Evolutionary conservation across 352 stramenopile genomes (phyloP), one percentile per base, ranked within the genome.

Genomic region (Lagenidium sp.): DNA sequence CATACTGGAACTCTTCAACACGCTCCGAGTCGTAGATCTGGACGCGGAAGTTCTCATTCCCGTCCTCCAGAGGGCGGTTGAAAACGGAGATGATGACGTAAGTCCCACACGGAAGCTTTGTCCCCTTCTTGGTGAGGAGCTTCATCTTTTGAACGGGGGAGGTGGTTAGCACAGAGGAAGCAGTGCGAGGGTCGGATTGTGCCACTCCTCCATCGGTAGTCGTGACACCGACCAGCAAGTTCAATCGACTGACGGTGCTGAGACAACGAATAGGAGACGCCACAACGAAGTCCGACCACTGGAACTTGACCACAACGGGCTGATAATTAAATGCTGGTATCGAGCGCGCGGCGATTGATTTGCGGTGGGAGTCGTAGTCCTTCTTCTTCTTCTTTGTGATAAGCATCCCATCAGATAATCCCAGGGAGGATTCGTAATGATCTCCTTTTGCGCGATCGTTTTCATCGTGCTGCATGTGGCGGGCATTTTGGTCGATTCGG

Each of bases 1-100:
- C 74, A 36, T 82, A 86, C 47, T 83, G 71, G 55, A 84, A 86
- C 32, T 86, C 70, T 30, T 86, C 74, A 12, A 86, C 66, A 19
- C 66, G 65, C 43, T 86, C 74, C 11, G 66, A 52, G 29, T 86
- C 74, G 39, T 86, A 86, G 23, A 86, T 84, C 38, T 84, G 66
- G 36, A 86, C 62, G 2, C 70, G 65, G 19, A 86, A 25, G 28
- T 77, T 84, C 44, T 86, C 74, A 23, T 86, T 86, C 1, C 74
- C 74, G 36, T 86, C 74, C 37, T 84, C 74, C 0, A 86, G 60
- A 16, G 74, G 68, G 3, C 74, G 66, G 32, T 80, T 70, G 21
- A 86, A 86, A 10, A 73, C 68, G 16, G 70, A 81, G 10, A 86
- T 59, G 41, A 86, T 67, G 34, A 80, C 70, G 36, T 86, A 86